These are phyloP conservation scores for Daldinia decipiens DNA, from an alignment of 495 filamentous ascomycete species.

Conservation along the genomic window DNA sequence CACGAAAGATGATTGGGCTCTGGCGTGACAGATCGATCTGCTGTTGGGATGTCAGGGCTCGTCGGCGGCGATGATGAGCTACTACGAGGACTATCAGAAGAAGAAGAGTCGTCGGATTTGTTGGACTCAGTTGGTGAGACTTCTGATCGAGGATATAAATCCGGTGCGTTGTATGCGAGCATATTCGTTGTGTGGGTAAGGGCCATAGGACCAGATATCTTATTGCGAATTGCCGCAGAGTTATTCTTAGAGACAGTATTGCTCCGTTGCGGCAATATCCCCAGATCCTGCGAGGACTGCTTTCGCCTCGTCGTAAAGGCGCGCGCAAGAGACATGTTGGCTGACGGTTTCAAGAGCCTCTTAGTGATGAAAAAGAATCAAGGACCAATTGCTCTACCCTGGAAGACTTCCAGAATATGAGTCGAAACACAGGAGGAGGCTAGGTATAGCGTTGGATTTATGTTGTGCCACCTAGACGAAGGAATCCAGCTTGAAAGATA, in stretches of 20 bases:
- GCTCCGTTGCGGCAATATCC: conserved; percentile 55
- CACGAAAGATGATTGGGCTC: conserved; percentile 82
- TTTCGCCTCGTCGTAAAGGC: conserved; percentile 72
- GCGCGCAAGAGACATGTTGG: conserved; percentile 68
- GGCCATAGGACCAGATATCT: conserved; percentile 89
- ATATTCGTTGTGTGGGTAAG: conserved; percentile 95
- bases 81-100: conserved; percentile 69
- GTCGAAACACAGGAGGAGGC: conserved; percentile 18
- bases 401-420: conserved; percentile 42
- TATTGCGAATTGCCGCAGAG: conserved; percentile 57
- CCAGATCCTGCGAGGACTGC: conserved; percentile 52
- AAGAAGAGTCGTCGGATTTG: conserved; percentile 65
- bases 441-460: conserved; percentile 36
- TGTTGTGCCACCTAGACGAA: conserved; percentile 33
- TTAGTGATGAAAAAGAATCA: conserved; percentile 9
- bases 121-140: conserved; percentile 66
- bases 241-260: conserved; percentile 55
- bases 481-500: conserved; percentile 27
- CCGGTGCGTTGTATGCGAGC: conserved; percentile 92
- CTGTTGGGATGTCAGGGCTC: conserved; percentile 77
- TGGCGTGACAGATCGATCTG: conserved; percentile 65
- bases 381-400: conserved; percentile 12
- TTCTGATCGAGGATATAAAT: conserved; percentile 66
- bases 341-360: conserved; percentile 9
- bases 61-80: conserved; percentile 69